Evolutionary conservation across 805 yeast genomes (phyloP).

Genomic region (Yarrowia yakushimensis): DNA sequence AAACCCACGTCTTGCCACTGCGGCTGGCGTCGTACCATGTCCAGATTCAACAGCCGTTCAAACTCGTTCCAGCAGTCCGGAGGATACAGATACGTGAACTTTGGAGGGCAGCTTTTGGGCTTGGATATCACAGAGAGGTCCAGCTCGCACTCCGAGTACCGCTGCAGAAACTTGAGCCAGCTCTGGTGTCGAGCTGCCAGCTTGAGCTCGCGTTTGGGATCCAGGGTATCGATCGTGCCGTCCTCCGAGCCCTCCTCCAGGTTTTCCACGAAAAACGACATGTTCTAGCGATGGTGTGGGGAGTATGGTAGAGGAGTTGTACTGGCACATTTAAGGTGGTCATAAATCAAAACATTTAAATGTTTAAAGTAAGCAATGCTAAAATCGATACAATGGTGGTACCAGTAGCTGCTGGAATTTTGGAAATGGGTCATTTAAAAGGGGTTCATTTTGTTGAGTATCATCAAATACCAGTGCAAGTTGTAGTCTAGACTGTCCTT

Average conservation of each 20-base stretch:
- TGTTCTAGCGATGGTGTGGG: background rate
- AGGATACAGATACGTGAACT: background rate
- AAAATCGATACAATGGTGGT: no score
- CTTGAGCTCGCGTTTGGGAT: background rate
- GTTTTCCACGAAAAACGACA: conserved; percentile 4
- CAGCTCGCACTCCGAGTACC: conserved; percentile 13
- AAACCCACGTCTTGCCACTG: conserved; percentile 2
- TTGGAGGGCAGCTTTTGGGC: background rate
- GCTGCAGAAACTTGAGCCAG: conserved; percentile 17
- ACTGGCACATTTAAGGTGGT: background rate
- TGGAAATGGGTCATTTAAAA: no score
- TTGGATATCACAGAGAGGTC: background rate
- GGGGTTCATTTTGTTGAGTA: no score
- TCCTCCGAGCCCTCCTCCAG: background rate
- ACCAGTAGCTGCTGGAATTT: no score
- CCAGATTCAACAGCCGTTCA: conserved; percentile 10
- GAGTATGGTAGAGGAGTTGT: no score
- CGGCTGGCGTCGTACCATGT: background rate
- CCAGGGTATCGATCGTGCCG: background rate
- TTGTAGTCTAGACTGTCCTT: no score
- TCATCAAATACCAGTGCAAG: no score
- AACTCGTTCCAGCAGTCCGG: conserved; percentile 24
- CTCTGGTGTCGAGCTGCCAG: conserved; percentile 4
- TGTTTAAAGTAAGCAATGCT: no score
- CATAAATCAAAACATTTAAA: no score